Base-by-base conservation (phyloP, 805 yeast species). In the Blastobotrys attinorum region DNA sequence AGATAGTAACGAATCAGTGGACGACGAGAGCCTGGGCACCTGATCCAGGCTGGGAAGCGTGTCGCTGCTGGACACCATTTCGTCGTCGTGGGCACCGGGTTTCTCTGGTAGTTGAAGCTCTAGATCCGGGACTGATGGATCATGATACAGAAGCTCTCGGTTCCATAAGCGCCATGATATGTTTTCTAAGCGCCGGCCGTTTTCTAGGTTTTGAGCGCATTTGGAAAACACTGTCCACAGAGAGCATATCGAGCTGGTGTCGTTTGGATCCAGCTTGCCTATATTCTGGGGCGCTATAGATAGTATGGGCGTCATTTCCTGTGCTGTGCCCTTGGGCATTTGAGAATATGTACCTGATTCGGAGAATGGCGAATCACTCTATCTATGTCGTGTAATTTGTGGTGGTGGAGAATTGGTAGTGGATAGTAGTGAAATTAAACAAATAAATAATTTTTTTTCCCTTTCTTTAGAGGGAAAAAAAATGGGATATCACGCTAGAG, bases 161-260 rank as follows among this genome's bases (percentile, higher is more conserved):
- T 58, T 62, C 65, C 64, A 61, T 40, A 63, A 51, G 7, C 67
- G 47, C 67, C 67, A 63, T n/a, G 65, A 57, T 46, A 63, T 48
- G 49, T 63, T 63, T 45, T 63, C 67, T n/a, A 63, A 50, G 2
- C 67, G 55, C n/a, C 63, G 48, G 31, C 67, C 67, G 46, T 64
- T 61, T 31, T 61, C 65, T 21, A 64, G 48, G 38, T 49, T 47
- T 49, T 59, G 56, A n/a, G 63, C 55, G 48, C 66, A 62, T 38
- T 62, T 61, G 32, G 65, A 52, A 42, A 62, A 59, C 37, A 60
- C 63, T 13, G 60, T 54, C 65, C 65, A 61, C 49, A 61, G 44
- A 35, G 61, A 50, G 42, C 34, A 47, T 17, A 60, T 44, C 33
- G 48, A 44, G 31, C 49, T 58, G 3, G 56, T 46, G 34, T 55